Base-by-base conservation (phyloP, 2,329 filamentous ascomycete species). In the Huntiella moniliformis region DNA sequence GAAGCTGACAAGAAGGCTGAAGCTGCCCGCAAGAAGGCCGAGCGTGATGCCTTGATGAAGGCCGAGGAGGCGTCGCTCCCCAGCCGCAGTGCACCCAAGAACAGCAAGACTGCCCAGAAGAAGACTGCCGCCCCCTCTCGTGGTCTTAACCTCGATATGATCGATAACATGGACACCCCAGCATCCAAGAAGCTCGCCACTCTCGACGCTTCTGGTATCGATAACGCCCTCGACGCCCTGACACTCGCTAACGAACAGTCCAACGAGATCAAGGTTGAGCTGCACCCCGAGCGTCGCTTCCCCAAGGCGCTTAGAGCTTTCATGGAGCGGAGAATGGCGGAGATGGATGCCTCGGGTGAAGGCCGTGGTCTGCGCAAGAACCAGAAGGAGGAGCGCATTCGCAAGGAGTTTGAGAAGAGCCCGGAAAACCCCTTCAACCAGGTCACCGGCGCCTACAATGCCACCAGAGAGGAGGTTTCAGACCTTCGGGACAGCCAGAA, bases 391-490 rank as follows among this genome's bases (percentile, higher is more conserved):
- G 82, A 88, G 52, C 70, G 79, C 57, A 82, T 93, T 53, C 65
- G 74, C 51, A 92, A 93, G 68, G 91, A 96, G 65, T 98, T 96
- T 61, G 82, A 93, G 62, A 92, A 85, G 68, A 82, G 82, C 56
- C 79, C 83, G 1, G 88, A 96, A 55, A 98, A 98, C 61, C 91
- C 91, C 11, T 91, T 93, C 65, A 94, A 94, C 64, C 84, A 93
- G 65, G 77, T 79, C 12, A 74, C 67, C 44, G 82, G 77, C 2
- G 61, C 68, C 3, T 92, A 85, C 63, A 83, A 98, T 61, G 74
- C 83, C 45, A 73, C 71, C 16, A 80, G 74, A 62, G 83, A 85
- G 3, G 88, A 98, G 56, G 56, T 94, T 38, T 68, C 68, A 42
- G 68, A 73, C 42, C 63, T 87, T 49, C 73, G 67, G 57, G 66